phyloP scores from a whole-genome alignment of 306 rosid species.

The Cucurbita pepo region DNA sequence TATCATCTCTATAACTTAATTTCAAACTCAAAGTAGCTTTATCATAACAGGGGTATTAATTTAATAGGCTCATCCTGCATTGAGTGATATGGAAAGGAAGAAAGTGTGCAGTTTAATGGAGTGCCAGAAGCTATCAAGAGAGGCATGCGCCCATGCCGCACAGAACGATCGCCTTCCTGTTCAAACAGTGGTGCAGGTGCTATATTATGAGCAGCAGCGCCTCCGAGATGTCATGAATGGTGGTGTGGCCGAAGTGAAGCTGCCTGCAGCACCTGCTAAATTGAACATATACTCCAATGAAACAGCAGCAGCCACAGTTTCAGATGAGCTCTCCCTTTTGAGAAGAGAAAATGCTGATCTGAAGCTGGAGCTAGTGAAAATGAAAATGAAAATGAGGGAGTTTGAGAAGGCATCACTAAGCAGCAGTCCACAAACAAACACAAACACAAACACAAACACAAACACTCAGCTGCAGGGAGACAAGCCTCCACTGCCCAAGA shows the following conservation, averaged over 20 bases:
- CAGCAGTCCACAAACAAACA: conserved; percentile 29
- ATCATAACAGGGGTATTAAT: too few species aligned
- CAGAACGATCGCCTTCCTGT: conserved; percentile 91
- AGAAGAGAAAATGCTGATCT: conserved; percentile 60
- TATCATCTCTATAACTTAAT: too few species aligned
- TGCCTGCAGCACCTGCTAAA: conserved; percentile 34
- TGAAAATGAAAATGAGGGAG: conserved; percentile 70
- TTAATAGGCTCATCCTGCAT: conserved; percentile 70
- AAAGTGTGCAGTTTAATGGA: conserved; percentile 90
- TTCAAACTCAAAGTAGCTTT: too few species aligned
- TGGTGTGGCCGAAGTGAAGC: conserved; percentile 13
- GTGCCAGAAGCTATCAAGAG: conserved; percentile 79
- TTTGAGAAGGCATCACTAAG: conserved; percentile 28
- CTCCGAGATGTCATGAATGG: conserved; percentile 69
- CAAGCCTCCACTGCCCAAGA: conserved; percentile 67
- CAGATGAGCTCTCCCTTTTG: conserved; percentile 48
- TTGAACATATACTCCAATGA: conserved; percentile 31
- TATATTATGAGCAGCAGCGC: conserved; percentile 79
- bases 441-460: too few species aligned
- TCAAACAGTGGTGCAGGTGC: conserved; percentile 91
- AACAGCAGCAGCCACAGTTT: conserved; percentile 23
- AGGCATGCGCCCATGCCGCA: conserved; percentile 94
- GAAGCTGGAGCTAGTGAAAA: conserved; percentile 51
- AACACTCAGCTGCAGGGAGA: conserved; percentile 10
- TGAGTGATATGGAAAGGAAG: conserved; percentile 89